Conservation (phyloP, 2,329 filamentous ascomycete genomes). For the Coleophoma eucalyptorum region DNA sequence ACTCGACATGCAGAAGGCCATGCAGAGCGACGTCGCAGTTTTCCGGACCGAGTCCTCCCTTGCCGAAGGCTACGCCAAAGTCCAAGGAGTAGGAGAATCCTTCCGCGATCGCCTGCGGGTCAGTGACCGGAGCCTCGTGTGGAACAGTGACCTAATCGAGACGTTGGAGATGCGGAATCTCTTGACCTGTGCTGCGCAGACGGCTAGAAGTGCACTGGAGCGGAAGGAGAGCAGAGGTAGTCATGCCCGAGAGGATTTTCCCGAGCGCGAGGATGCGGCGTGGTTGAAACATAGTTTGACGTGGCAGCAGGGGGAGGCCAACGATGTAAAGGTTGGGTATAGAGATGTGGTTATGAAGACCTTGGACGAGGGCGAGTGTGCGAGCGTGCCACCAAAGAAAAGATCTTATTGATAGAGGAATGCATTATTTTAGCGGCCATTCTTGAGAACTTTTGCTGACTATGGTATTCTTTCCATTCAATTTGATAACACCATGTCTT, state of each 20-base stretch:
- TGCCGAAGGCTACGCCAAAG: slow-evolving; percentile 24
- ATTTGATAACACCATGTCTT: too few relatives aligned
- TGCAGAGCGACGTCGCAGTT: slow-evolving; percentile 41
- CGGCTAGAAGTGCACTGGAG: slow-evolving; percentile 36
- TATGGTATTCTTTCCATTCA: too few relatives aligned
- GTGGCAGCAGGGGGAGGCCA: slow-evolving; percentile 36
- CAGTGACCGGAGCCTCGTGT: slow-evolving; percentile 40
- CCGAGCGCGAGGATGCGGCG: slow-evolving; percentile 34
- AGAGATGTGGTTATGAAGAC: slow-evolving; percentile 37
- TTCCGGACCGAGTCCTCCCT: slow-evolving; percentile 38
- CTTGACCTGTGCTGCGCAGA: slow-evolving; percentile 41
- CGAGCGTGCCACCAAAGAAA: slow-evolving; percentile 18
- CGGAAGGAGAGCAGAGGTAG: slow-evolving; percentile 40
- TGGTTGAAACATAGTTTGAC: slow-evolving; percentile 45
- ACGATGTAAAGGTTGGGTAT: slow-evolving; percentile 36
- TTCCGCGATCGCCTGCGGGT: slow-evolving; percentile 31
- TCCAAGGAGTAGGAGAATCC: slow-evolving; percentile 29
- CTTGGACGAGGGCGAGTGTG: slow-evolving; percentile 39
- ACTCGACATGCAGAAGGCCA: slow-evolving; percentile 38
- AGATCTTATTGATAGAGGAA: slow-evolving; percentile 37
- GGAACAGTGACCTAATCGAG: slow-evolving; percentile 44
- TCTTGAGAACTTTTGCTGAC: too few relatives aligned
- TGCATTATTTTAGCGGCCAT: too few relatives aligned
- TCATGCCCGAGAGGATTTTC: slow-evolving; percentile 43
- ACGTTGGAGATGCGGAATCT: slow-evolving; percentile 42